These are phyloP conservation scores for Pleurotus sapidus DNA, from an alignment of 768 basidiomycete genomes.

Conservation along the genomic window DNA sequence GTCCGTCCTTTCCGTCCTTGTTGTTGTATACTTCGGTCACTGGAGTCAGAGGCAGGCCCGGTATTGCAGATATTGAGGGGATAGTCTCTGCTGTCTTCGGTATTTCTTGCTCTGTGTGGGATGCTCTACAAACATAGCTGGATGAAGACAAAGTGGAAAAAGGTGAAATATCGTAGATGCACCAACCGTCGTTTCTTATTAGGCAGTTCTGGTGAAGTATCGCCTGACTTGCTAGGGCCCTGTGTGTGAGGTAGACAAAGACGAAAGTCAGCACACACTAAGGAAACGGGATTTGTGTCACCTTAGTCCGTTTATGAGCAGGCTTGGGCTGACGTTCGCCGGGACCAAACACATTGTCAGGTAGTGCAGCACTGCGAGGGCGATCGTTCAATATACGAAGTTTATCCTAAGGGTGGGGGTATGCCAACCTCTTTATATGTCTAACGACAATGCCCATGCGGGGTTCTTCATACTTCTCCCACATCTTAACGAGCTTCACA, in stretches of 20 bases:
- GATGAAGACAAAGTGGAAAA: slow-evolving; percentile 16
- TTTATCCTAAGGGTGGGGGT: slow-evolving; percentile 7
- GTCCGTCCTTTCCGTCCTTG: slow-evolving; percentile 33
- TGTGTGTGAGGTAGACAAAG: slow-evolving; percentile 27
- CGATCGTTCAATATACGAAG: slow-evolving; percentile 3
- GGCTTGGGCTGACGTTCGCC: slow-evolving; percentile 76
- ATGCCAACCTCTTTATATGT: slow-evolving; percentile 81
- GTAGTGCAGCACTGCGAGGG: slow-evolving; percentile 60
- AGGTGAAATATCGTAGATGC: slow-evolving; percentile 16
- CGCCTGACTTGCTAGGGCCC: slow-evolving; percentile 58
- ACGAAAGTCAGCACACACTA: background rate
- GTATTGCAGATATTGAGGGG: slow-evolving; percentile 25
- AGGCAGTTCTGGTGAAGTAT: slow-evolving; percentile 68
- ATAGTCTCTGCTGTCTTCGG: slow-evolving; percentile 37
- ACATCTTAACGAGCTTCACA: slow-evolving; percentile 87
- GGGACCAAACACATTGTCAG: slow-evolving; percentile 79
- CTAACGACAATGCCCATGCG: slow-evolving; percentile 94
- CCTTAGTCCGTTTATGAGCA: slow-evolving; percentile 75
- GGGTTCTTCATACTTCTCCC: slow-evolving; percentile 91
- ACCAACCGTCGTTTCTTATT: slow-evolving; percentile 82
- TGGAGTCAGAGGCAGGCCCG: slow-evolving; percentile 26
- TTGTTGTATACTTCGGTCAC: slow-evolving; percentile 30
- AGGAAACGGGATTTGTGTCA: slow-evolving; percentile 21
- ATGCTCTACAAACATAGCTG: slow-evolving; percentile 45
- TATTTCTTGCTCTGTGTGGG: slow-evolving; percentile 22